Evolutionary conservation across 1,139 yeast genomes (phyloP), one percentile per base, ranked within the genome.

Genomic region (Hemisphaericaspora subhashii): DNA sequence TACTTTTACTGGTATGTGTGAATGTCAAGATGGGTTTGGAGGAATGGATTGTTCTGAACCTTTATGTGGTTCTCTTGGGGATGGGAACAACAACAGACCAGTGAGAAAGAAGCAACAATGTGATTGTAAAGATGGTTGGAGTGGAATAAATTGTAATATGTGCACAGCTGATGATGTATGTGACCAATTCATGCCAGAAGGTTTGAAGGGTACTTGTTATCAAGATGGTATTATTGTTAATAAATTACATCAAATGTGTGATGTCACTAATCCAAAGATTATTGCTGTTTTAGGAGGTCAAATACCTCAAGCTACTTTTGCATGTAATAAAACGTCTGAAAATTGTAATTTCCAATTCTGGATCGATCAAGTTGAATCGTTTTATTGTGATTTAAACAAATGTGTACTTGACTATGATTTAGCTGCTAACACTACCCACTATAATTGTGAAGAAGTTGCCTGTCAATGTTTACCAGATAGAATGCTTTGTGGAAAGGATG

Each of bases 11-110:
- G 98, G 98, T 1, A 76, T 82, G 58, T 92, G 98, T 66, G 95
- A 86, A 42, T 92, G 98, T 63, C 79, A 87, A 32, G 83, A 80
- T 25, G 98, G 98, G 0, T 92, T 84, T 63, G 97, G 96, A 4
- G 97, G 98, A 7, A 81, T 81, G 52, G 97, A 92, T 57, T 92
- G 98, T 62, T 75, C 90, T 1, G 77, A 78, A 51, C 96, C 98
- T 0, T 72, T 88, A 27, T 92, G 98, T 68, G 98, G 98, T 1
- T 75, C 87, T 0, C 67, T 89, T 21, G 65, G 81, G 0, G 80
- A 79, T 43, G 86, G 84, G 21, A 81, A 82, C 46, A 56, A 57
- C 20, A 75, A 83, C 39, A 73, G 98, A 44, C 77, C 77, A 1
- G 83, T 86, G 1, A 55, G 83, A 23, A 74, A 76, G 25, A 72